Base-by-base conservation (phyloP, 495 filamentous ascomycete species). In the Melanomma pulvis-pyrius region DNA sequence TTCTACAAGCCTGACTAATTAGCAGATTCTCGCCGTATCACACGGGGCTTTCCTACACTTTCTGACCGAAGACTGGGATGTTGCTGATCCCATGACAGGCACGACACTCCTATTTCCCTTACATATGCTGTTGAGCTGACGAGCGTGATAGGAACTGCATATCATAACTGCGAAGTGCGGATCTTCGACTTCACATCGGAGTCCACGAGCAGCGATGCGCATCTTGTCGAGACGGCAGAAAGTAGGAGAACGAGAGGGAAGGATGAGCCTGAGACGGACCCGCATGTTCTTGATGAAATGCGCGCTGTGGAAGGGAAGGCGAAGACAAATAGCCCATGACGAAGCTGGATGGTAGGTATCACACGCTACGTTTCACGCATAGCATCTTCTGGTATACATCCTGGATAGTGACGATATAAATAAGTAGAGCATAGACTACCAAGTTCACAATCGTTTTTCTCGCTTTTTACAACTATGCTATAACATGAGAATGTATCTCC, bases 31-130 rank as follows among this genome's bases (percentile, higher is more conserved):
- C 7, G 6, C 44, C 36, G 54, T 58, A 2, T 44, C 32, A 4
- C 54, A 58, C 24, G 54, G 54, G 1, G 54, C 54, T 3, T 58
- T 58, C n/a, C 36, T 58, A 6, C 54, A 58, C 34, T 58, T 41
- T 32, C 36, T 58, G 8, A 58, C 54, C 15, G 54, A 58, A 30
- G 54, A 58, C 34, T 41, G 32, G 32, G 54, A 24, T 11, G 54
- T 41, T 5, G 36, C 44, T 26, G 54, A 58, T 29, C 32, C 54
- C 36, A 46, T 58, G 32, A 41, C 12, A 7, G 54, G 54, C 22
- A 58, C 11, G 9, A 44, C 13, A 3, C 17, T 32, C 22, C 22
- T 29, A 25, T 24, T 51, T 25, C 7, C 36, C 36, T 51, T 24
- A 51, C 6, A 24, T 51, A 4, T 51, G 17, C 26, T 29, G 9